Evolutionary conservation across 2,329 filamentous ascomycete genomes (phyloP), one percentile per base, ranked within the genome.

Genomic region (Aspergillus sclerotialis): DNA sequence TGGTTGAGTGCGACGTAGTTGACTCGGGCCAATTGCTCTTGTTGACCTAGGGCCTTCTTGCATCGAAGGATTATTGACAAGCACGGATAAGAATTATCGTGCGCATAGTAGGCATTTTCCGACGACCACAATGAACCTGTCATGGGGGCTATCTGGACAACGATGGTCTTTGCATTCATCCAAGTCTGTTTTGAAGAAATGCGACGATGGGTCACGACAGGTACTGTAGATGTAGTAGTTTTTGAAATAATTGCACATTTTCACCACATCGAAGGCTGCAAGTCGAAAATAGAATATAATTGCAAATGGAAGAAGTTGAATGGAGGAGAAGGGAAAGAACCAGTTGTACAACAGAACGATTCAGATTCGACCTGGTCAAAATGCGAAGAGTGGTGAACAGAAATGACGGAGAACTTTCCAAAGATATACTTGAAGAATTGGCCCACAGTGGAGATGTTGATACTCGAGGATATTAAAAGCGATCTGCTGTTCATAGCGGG

Each of bases 171-270:
- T 70, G 53, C 68, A 75, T 36, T 80, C 81, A 49, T 87, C 82
- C 33, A 80, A 68, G 1, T 77, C 77, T 2, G 79, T 84, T 44
- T 75, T 71, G 57, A 83, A 80, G 60, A 84, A 85, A 58, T 87
- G 82, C 11, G 74, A 69, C 26, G 76, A 76, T 0, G 81, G 82
- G 52, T 85, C 79, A 37, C 72, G 61, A 52, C 82, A 87, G 28
- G 75, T 71, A 37, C 78, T 79, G 64, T 85, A 86, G 58, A 87
- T 80, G 62, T 84, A 85, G 58, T 81, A 86, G 61, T 84, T 84
- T 51, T 82, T 83, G 51, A 78, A 82, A 53, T 80, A 84, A 52
- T 72, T 64, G 63, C 70, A 73, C 70, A 73, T 73, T 18, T 46
- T 62, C 43, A 43, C 39, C 39, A 37, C 39, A 45, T 46, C 26